Evolutionary conservation across 1,139 yeast genomes (phyloP).

Genomic region (Blastobotrys arbuscula): DNA sequence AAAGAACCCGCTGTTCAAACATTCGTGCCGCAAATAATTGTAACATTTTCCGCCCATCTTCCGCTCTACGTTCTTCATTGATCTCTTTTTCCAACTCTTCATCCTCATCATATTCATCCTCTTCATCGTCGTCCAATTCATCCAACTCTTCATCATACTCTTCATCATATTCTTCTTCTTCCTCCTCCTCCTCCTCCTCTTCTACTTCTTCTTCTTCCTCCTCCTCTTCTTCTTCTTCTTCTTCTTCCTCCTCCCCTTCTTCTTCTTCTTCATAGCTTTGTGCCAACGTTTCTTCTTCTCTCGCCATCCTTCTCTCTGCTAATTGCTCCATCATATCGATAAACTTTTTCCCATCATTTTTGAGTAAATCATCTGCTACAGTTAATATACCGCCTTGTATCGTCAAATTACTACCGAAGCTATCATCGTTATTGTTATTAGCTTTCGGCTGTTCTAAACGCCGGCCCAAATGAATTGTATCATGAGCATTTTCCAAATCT

Average conservation of each 20-base stretch:
- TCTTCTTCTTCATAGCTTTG: conserved; percentile 35
- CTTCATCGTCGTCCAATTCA: conserved; percentile 28
- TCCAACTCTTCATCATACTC: conserved; percentile 29
- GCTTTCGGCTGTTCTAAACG: neutral
- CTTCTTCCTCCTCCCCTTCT: conserved; percentile 33
- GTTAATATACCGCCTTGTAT: conserved; percentile 45
- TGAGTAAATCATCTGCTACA: conserved; percentile 72
- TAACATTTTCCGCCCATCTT: conserved; percentile 68
- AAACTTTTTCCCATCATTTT: conserved; percentile 68
- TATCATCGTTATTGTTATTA: conserved; percentile 11
- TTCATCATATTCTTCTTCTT: conserved; percentile 26
- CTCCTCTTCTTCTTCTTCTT: conserved; percentile 25
- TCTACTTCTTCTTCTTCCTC: conserved; percentile 25
- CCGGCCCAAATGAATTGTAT: conserved; percentile 7
- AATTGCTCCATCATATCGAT: conserved; percentile 73
- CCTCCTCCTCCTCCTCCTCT: conserved; percentile 23
- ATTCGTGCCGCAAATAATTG: conserved; percentile 71
- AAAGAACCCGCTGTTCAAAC: conserved; percentile 64
- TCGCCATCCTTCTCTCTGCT: conserved; percentile 51
- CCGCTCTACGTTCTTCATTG: conserved; percentile 49
- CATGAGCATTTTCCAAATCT: conserved; percentile 29
- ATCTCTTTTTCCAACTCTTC: conserved; percentile 34
- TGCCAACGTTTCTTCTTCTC: conserved; percentile 41
- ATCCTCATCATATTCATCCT: conserved; percentile 26
- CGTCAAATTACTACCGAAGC: conserved; percentile 34